Percentiles rank a stretch among this genome's conserved stretches.
phyloP scores from a whole-genome alignment of 148 eudicot genomes.

The Polygonum maritimum region DNA sequence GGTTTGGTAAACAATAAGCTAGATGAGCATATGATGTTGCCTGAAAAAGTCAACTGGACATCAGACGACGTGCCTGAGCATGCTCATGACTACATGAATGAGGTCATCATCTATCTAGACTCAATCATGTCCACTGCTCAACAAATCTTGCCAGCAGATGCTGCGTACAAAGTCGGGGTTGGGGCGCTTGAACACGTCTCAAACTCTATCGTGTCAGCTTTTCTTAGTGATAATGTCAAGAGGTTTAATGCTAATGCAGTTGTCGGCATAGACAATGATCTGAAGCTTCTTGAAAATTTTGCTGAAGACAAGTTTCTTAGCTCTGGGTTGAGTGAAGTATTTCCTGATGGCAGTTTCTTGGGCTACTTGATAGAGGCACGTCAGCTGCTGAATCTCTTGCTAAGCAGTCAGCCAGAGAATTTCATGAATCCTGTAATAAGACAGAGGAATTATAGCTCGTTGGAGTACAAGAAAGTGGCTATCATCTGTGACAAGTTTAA shows the following conservation, averaged over 20 bases:
- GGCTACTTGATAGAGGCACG: slow-evolving; percentile 68
- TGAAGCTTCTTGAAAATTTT: slow-evolving; percentile 65
- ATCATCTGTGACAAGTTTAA: slow-evolving; percentile 81
- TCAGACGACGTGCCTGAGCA: slow-evolving; percentile 56
- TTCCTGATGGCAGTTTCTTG: slow-evolving; percentile 63
- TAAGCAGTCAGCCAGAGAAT: slow-evolving; percentile 86
- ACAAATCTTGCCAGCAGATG: slow-evolving; percentile 74
- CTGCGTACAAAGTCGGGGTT: slow-evolving; percentile 73
- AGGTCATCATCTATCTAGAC: slow-evolving; percentile 67
- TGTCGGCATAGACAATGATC: slow-evolving; percentile 51
- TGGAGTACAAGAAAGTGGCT: slow-evolving; percentile 79
- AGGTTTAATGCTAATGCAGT: slow-evolving; percentile 84
- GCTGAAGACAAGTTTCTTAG: slow-evolving; percentile 73
- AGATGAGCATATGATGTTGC: slow-evolving; percentile 57
- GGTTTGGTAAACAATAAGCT: slow-evolving; percentile 58
- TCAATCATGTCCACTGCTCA: slow-evolving; percentile 78
- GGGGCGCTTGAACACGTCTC: slow-evolving; percentile 91
- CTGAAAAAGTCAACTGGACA: slow-evolving; percentile 72
- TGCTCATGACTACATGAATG: slow-evolving; percentile 58
- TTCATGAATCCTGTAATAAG: slow-evolving; percentile 93
- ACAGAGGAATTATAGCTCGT: slow-evolving; percentile 54
- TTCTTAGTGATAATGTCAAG: slow-evolving; percentile 72
- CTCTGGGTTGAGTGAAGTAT: slow-evolving; percentile 70
- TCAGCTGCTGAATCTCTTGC: slow-evolving; percentile 69
- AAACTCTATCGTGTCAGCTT: slow-evolving; percentile 54